A percentile compares a stretch with the other conserved stretches of the same genome.
These are phyloP conservation scores for Cymbopogon citratus DNA, from an alignment of 176 grass and related monocot species.

Conservation along the genomic window DNA sequence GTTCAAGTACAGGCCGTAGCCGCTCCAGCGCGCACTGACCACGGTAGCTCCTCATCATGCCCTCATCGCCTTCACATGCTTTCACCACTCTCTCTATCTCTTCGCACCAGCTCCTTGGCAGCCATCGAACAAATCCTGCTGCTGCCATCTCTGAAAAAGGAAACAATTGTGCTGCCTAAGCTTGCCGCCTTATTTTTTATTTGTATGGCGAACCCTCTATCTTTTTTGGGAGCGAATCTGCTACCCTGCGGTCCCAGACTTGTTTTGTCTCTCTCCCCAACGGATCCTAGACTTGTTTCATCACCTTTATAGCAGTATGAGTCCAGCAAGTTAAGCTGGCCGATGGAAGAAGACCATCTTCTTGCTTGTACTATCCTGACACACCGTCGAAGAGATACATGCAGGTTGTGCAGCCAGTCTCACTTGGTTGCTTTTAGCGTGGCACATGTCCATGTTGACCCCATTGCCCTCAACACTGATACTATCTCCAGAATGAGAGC, in stretches of 20 bases:
- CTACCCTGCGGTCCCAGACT: no score
- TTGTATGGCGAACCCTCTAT: no score
- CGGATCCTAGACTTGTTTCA: no score
- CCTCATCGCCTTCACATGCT: not conserved
- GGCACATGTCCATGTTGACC: no score
- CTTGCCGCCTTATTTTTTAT: no score
- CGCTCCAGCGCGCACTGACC: no score
- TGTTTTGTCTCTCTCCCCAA: no score
- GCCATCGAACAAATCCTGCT: rapidly evolving
- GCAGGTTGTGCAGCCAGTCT: not conserved
- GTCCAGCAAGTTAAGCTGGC: not conserved
- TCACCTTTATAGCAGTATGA: not conserved
- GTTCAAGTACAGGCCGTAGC: no score
- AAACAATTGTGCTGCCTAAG: not conserved
- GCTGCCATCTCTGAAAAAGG: not conserved
- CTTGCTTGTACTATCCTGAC: not conserved
- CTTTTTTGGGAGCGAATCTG: no score
- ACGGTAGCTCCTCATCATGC: not conserved
- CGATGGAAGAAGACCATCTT: not conserved
- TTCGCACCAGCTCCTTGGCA: not conserved
- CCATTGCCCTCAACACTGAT: not conserved
- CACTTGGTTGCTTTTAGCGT: not conserved
- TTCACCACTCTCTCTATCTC: not conserved
- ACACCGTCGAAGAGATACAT: not conserved
- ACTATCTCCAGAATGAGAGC: not conserved